These are phyloP conservation scores for Xylaria sp. DNA, from an alignment of 2,329 filamentous ascomycete species.

Conservation along the genomic window DNA sequence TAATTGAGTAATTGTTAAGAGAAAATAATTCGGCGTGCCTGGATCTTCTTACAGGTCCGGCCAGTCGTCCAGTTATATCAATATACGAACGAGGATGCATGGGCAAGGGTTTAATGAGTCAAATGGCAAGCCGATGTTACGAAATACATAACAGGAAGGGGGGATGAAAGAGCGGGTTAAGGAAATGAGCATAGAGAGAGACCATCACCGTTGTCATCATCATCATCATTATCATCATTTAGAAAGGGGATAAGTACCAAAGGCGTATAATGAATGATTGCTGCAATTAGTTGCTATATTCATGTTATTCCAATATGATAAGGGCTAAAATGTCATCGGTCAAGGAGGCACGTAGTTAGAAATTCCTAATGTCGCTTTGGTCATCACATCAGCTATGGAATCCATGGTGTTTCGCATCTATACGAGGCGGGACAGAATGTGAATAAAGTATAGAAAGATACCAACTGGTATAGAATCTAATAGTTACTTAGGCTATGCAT, in stretches of 20 bases:
- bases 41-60: background rate
- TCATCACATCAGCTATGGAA: background rate
- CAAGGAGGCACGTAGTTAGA: background rate
- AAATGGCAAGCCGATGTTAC: background rate
- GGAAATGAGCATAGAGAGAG: background rate
- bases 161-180: background rate
- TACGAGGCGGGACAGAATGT: background rate
- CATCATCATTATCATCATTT: too few relatives aligned
- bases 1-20: background rate
- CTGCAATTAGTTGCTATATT: background rate
- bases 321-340: background rate
- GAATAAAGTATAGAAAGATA: background rate
- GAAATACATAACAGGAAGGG: background rate
- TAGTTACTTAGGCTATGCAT: conserved; percentile 2
- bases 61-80: background rate
- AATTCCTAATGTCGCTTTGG: background rate
- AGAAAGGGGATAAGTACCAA: background rate
- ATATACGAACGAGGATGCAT: background rate
- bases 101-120: background rate
- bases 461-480: background rate
- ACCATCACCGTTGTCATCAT: background rate
- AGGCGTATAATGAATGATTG: too few relatives aligned
- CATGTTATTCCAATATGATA: background rate
- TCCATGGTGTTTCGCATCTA: background rate
- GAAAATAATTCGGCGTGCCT: background rate